These are phyloP conservation scores for Penicillium salamii DNA, from an alignment of 495 filamentous ascomycete species.

Conservation along the genomic window DNA sequence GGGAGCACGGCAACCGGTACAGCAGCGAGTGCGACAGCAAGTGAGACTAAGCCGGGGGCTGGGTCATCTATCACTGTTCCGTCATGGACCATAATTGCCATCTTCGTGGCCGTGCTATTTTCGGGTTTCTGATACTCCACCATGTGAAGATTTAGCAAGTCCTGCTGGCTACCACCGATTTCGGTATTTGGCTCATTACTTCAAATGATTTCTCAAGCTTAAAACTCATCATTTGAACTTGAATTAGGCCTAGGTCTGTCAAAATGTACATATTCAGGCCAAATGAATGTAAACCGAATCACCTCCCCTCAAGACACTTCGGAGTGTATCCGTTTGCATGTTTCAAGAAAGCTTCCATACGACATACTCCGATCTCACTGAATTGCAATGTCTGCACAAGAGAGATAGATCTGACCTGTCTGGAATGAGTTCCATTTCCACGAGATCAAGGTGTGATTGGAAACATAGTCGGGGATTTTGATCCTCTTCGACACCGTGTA, in stretches of 20 bases:
- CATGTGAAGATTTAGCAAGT: too few relatives aligned
- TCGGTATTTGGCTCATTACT: too few relatives aligned
- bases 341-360: background rate
- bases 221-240: too few relatives aligned
- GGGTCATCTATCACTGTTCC: background rate
- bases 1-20: background rate
- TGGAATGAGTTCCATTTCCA: constrained; percentile 59
- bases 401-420: constrained; percentile 54
- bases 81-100: background rate
- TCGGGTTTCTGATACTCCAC: background rate
- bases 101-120: background rate
- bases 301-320: too few relatives aligned
- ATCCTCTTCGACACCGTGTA: constrained; percentile 57
- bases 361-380: background rate
- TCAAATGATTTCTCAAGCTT: too few relatives aligned
- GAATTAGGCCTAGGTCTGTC: too few relatives aligned
- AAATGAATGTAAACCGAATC: too few relatives aligned
- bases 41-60: background rate
- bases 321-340: too few relatives aligned
- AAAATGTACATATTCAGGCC: too few relatives aligned
- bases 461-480: constrained; percentile 44
- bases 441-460: constrained; percentile 49
- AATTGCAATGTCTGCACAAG: constrained; percentile 55
- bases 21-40: background rate
- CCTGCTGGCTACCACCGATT: too few relatives aligned